phyloP scores from a whole-genome alignment of 495 filamentous ascomycete species.

The Tetracladium marchalianum region DNA sequence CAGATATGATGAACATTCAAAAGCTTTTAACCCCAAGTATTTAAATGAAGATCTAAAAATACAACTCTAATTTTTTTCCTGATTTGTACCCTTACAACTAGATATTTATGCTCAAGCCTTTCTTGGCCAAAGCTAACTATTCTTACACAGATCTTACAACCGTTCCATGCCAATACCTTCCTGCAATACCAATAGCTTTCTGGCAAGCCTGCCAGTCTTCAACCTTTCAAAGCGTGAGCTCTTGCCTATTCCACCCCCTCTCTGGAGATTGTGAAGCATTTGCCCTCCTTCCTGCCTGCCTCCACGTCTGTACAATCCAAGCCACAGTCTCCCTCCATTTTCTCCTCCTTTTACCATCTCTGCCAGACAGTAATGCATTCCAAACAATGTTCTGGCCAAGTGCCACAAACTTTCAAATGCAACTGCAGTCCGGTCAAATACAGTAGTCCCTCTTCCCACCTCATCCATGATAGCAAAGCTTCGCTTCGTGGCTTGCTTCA shows the following conservation, averaged over 20 bases:
- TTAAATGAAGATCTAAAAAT: slow-evolving; percentile 42
- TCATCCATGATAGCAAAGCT: slow-evolving; percentile 99
- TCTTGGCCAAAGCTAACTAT: slow-evolving; percentile 6
- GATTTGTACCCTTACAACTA: slow-evolving; percentile 21
- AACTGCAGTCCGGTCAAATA: slow-evolving; percentile 80
- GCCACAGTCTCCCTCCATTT: slow-evolving; percentile 36
- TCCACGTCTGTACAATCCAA: slow-evolving; percentile 87
- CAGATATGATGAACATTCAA: slow-evolving; percentile 45
- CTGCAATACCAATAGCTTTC: slow-evolving; percentile 49
- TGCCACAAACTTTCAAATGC: slow-evolving; percentile 83
- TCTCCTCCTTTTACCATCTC: slow-evolving; percentile 47
- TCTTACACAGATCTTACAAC: slow-evolving; percentile 1
- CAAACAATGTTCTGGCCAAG: slow-evolving; percentile 77
- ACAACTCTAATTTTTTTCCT: slow-evolving; percentile 62
- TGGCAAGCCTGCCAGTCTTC: slow-evolving; percentile 70
- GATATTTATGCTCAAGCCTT: neutral
- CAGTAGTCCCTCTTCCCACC: slow-evolving; percentile 87
- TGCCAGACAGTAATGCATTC: slow-evolving; percentile 84
- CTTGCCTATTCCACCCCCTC: slow-evolving; percentile 73
- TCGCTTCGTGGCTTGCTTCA: slow-evolving; percentile 52
- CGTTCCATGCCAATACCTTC: slow-evolving; percentile 24
- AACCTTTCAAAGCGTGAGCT: slow-evolving; percentile 92
- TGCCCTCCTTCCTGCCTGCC: slow-evolving; percentile 43
- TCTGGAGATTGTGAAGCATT: slow-evolving; percentile 67
- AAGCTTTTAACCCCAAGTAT: slow-evolving; percentile 46